Base-by-base conservation (phyloP, 805 yeast species). In the Peterozyma xylosa region DNA sequence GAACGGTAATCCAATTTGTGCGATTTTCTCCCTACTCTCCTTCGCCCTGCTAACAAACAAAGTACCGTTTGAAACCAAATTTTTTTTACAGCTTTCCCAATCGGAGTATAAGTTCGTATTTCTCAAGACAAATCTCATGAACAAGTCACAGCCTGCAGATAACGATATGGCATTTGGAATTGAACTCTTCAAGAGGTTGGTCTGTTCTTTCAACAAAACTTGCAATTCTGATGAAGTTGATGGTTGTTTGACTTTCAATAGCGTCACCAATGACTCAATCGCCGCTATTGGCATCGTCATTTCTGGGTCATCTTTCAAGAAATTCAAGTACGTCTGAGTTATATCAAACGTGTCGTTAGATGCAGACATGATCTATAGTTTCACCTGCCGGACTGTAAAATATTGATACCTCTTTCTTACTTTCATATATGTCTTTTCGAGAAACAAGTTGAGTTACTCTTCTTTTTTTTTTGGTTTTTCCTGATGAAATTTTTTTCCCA, bases 281-380 rank as follows among this genome's bases (percentile, higher is more conserved):
- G 99, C 99, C 37, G 99, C 99, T 32, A 93, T 87, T 1, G 99
- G 99, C 97, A 90, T 93, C 5, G 99, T 90, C 80, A 93, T 86
- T 45, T 93, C 98, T n/a, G 86, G 73, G 64, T 93, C 97, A 41
- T 89, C 96, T 52, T 76, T 78, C 49, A 93, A 70, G 60, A 87
- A 89, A 58, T 76, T 75, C 46, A 87, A 71, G 59, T 93, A 93
- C 0, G 91, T 78, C 53, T 78, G 71, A 38, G 82, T 88, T 53
- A 93, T 88, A 61, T 90, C 95, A 59, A 93, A 89, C 30, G 67
- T 71, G 14, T 51, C 48, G 34, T 14, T n/a, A 2, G 40, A 15
- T 11, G 37, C 30, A 18, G 18, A 21, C 27, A 21, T 21, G 4
- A 21, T 21, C 4, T 4, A 7, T 21, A 21, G 27, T 21, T 21